Conservation (phyloP, 108 stramenopile species). For the Nannochloropsis granulata region DNA sequence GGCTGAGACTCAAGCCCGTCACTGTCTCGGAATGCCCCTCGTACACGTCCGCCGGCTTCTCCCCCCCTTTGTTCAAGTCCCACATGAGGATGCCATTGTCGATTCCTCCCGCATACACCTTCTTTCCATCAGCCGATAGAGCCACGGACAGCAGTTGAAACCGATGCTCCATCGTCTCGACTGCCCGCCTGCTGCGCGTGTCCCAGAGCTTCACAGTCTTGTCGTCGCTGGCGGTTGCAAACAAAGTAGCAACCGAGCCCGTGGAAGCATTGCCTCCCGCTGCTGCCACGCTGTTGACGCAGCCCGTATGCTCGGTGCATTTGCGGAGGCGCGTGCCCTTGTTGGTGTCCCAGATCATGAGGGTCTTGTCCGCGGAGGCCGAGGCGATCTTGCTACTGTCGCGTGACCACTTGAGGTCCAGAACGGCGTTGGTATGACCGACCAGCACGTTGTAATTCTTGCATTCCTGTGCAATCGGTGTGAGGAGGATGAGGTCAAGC, state of each 20-base stretch:
- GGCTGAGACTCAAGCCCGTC: conserved; percentile 48
- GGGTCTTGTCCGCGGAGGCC: conserved; percentile 59
- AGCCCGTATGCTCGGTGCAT: conserved; percentile 43
- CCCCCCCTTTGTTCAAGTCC: conserved; percentile 51
- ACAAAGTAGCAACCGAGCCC: conserved; percentile 3
- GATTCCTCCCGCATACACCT: conserved; percentile 61
- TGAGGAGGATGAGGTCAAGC: background rate
- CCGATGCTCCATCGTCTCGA: conserved; percentile 32
- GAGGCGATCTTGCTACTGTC: conserved; percentile 47
- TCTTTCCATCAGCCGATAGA: conserved; percentile 43
- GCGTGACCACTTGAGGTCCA: conserved; percentile 52
- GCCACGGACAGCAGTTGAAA: conserved; percentile 65
- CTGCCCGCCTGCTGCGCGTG: conserved; percentile 35
- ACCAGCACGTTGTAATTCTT: conserved; percentile 56
- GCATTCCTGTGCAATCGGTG: conserved; percentile 14
- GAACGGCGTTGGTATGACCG: conserved; percentile 74
- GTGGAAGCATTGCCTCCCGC: conserved; percentile 17
- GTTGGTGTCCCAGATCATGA: conserved; percentile 51
- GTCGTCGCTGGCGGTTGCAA: conserved; percentile 61
- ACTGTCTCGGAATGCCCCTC: conserved; percentile 65
- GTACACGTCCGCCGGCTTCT: conserved; percentile 20
- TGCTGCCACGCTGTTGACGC: conserved; percentile 48
- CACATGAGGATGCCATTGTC: conserved; percentile 62
- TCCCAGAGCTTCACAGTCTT: conserved; percentile 59
- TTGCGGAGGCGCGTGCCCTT: conserved; percentile 46